Conservation (phyloP, 2,329 filamentous ascomycete genomes). For the Trichoderma endophyticum region DNA sequence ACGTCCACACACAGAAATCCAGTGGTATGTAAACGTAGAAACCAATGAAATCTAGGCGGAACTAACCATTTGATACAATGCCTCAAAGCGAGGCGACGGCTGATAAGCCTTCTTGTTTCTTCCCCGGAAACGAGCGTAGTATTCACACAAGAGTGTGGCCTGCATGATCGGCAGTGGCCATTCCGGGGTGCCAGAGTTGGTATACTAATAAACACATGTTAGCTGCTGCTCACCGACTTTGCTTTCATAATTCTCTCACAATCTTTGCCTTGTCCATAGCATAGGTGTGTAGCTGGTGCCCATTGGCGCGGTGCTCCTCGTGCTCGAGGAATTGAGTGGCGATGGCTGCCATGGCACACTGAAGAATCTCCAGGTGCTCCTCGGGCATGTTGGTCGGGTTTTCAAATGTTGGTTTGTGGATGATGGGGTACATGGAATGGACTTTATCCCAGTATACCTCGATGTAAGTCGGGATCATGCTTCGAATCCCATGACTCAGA, state of each 20-base stretch:
- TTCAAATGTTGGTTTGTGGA: conserved; percentile 48
- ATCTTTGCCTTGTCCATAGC: conserved; percentile 48
- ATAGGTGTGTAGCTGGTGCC: conserved; percentile 49
- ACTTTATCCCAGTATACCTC: conserved; percentile 53
- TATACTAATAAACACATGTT: conserved; percentile 2
- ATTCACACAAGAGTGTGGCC: conserved; percentile 53
- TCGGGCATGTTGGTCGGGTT: conserved; percentile 29
- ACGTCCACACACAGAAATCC: conserved; percentile 12
- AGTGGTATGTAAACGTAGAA: background rate
- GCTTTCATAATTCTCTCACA: conserved; percentile 38
- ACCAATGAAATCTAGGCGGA: conserved; percentile 14
- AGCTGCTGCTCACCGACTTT: background rate
- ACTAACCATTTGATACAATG: conserved; percentile 55
- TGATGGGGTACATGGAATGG: conserved; percentile 47
- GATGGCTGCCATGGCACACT: conserved; percentile 56
- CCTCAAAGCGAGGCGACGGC: conserved; percentile 48
- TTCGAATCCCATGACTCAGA: conserved; percentile 39
- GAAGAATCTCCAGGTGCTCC: conserved; percentile 43
- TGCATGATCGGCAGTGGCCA: conserved; percentile 53
- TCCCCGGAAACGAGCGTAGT: conserved; percentile 54
- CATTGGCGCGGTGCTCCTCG: conserved; percentile 49
- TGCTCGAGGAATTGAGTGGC: conserved; percentile 49
- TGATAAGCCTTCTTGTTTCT: conserved; percentile 44
- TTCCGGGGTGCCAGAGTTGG: conserved; percentile 25
- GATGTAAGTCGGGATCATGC: conserved; percentile 49